These are phyloP conservation scores for Cinchona pubescens DNA, from an alignment of 257 asterid genomes.

Conservation along the genomic window DNA sequence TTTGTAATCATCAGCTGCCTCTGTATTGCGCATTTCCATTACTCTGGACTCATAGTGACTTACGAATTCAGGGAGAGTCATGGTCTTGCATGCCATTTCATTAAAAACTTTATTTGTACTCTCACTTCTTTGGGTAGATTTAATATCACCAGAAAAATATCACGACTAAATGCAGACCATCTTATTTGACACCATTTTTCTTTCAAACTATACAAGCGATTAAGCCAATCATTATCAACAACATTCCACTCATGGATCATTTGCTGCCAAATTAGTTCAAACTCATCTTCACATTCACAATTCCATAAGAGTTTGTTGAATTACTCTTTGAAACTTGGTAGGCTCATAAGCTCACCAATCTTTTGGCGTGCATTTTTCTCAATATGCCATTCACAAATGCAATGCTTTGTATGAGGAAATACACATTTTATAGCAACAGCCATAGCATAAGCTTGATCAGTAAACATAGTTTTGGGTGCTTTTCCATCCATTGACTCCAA, in stretches of 20 bases:
- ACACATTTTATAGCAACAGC: neutral
- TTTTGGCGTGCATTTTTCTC: neutral
- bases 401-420: neutral
- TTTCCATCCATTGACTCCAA: slow-evolving; percentile 13
- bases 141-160: too few relatives aligned
- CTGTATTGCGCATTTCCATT: too few relatives aligned
- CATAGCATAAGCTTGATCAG: slow-evolving; percentile 14
- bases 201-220: neutral
- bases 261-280: neutral
- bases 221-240: neutral
- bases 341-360: too few relatives aligned
- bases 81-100: too few relatives aligned
- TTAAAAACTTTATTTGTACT: too few relatives aligned
- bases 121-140: too few relatives aligned
- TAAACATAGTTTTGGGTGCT: slow-evolving; percentile 5
- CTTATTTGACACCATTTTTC: too few relatives aligned
- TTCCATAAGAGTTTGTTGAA: neutral
- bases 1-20: too few relatives aligned
- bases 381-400: too few relatives aligned
- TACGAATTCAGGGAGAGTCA: too few relatives aligned
- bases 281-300: neutral
- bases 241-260: neutral
- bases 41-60: too few relatives aligned
- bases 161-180: too few relatives aligned
- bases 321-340: neutral